Base-by-base conservation (phyloP, 345 rosid genomes). In the Boechera stricta region DNA sequence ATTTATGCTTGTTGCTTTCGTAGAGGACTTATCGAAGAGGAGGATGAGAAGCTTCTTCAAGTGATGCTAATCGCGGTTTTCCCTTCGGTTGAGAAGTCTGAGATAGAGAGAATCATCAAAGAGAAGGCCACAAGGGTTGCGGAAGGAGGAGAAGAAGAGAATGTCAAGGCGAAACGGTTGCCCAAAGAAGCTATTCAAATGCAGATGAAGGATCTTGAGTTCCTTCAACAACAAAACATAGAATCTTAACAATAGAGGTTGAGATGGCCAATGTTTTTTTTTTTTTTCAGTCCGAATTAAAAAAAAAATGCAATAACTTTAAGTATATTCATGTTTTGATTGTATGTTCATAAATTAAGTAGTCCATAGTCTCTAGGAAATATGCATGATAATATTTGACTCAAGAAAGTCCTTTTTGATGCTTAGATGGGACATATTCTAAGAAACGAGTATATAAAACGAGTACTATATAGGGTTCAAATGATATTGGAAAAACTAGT, bases 191-290 rank as follows among this genome's bases (percentile, higher is more conserved):
- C 98, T 52, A 87, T 80, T 13, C 70, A 85, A 71, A 66, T 87
- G 87, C 99, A 95, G 75, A 92, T 92, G 98, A 95, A 90, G 77
- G 97, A 95, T 81, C 97, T 95, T 42, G 85, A 89, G 64, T 95
- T 95, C 84, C 97, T 95, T 67, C 77, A 85, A 82, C 77, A 84
- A 82, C 93, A 90, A 66, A 90, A 85, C 59, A 85, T 56, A 9
- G 93, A 92, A 12, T 64, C 84, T 68, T 87, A 56, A 84, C 61
- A 57, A 48, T 63, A 63, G 24, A 42, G 52, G 10, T 42, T 26
- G 36, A 63, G 52, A 63, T 58, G 55, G 10, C 52, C 11, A 53
- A 71, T 59, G 29, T 64, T 21, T 47, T 59, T 5, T 8, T 49
- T 18, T 33, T n/a, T 7, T 10, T 36, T 2, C 10, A 26, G 15